Conservation (phyloP, 257 asterid genomes). For the Salvia splendens region DNA sequence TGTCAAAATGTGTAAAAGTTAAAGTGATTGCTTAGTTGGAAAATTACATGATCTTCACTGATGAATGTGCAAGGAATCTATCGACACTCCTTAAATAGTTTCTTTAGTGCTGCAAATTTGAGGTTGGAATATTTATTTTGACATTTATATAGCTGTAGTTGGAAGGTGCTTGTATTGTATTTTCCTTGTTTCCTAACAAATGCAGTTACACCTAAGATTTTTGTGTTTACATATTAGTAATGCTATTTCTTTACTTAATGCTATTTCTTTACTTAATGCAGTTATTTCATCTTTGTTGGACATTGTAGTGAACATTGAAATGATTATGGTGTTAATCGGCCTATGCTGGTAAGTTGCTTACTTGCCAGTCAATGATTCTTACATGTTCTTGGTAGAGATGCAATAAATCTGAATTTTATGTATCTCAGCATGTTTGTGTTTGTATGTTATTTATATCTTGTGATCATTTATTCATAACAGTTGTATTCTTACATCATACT, state of each 20-base stretch:
- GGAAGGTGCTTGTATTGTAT: conserved; percentile 10
- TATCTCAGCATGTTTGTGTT: not conserved
- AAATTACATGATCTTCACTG: not conserved
- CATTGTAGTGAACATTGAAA: conserved; percentile 40
- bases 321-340: conserved; percentile 43
- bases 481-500: conserved; percentile 11
- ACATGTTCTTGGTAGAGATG: not conserved
- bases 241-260: not conserved
- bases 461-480: not conserved
- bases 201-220: not conserved
- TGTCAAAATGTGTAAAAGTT: not conserved
- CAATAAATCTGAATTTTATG: not conserved
- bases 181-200: conserved; percentile 2
- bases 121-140: not conserved
- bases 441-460: not conserved
- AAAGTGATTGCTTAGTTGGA: not conserved
- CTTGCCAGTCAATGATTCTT: conserved; percentile 10
- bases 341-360: conserved; percentile 44
- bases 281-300: conserved; percentile 43
- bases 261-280: conserved; percentile 31
- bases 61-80: not conserved
- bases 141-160: not conserved
- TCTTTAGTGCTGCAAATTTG: conserved; percentile 7
- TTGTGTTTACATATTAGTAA: not conserved
- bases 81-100: not conserved